Conservation (phyloP, 805 yeast species). For the Osmozyma mogii region DNA sequence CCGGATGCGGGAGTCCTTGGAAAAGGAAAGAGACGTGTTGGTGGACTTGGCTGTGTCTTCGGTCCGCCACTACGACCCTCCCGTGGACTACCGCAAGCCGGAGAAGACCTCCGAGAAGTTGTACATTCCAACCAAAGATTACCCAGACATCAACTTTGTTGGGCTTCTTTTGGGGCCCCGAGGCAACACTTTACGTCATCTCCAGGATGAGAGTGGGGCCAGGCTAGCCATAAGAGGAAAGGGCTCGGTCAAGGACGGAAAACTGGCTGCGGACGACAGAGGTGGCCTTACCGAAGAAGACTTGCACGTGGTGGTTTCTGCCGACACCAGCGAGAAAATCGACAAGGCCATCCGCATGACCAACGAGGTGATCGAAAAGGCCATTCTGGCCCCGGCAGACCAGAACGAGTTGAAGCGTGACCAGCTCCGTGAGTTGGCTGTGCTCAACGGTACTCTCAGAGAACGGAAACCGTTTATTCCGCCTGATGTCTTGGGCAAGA, state of each 20-base stretch:
- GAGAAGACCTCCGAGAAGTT: constrained; percentile 68
- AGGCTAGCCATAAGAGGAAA: constrained; percentile 86
- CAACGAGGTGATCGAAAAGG: constrained; percentile 69
- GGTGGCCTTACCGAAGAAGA: constrained; percentile 45
- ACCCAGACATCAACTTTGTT: constrained; percentile 88
- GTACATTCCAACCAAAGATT: constrained; percentile 75
- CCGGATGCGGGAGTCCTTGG: constrained; percentile 46
- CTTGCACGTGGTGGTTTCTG: constrained; percentile 78
- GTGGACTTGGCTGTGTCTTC: constrained; percentile 67
- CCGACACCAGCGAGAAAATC: constrained; percentile 72
- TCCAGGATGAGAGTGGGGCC: constrained; percentile 85
- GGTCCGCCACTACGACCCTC: constrained; percentile 75
- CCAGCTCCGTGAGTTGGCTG: constrained; percentile 87
- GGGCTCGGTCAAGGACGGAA: constrained; percentile 94
- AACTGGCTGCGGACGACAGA: constrained; percentile 33
- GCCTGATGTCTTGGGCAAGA: constrained; percentile 27
- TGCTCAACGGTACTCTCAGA: constrained; percentile 87
- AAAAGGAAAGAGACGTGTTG: constrained; percentile 70
- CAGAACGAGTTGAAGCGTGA: constrained; percentile 86
- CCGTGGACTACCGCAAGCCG: constrained; percentile 69
- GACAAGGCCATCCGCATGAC: constrained; percentile 68
- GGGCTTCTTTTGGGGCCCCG: constrained; percentile 92
- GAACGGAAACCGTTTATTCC: constrained; percentile 58
- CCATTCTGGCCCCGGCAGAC: constrained; percentile 85
- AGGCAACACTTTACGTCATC: constrained; percentile 75